phyloP scores from a whole-genome alignment of 2,329 filamentous ascomycete species.

The Ophiostoma perfectum region DNA sequence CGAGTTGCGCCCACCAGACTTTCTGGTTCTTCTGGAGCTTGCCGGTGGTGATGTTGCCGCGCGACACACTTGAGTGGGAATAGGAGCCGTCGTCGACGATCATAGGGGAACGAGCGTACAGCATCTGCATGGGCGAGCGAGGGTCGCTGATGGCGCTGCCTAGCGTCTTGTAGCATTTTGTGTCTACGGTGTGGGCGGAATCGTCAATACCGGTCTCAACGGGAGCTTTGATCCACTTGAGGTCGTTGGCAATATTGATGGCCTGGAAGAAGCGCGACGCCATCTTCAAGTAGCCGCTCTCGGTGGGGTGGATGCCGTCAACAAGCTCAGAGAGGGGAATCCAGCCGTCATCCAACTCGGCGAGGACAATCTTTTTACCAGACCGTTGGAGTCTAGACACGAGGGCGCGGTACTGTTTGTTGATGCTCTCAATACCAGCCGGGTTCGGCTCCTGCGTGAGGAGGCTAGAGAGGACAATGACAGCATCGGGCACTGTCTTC shows the following conservation, averaged over 20 bases:
- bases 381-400: slow-evolving; percentile 14
- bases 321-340: slow-evolving; percentile 23
- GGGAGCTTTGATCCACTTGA: background rate
- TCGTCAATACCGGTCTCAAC: background rate
- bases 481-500: slow-evolving; percentile 23
- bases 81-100: background rate
- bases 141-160: background rate
- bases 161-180: background rate
- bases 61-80: background rate
- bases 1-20: background rate
- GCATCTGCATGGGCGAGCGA: background rate
- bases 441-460: slow-evolving; percentile 25
- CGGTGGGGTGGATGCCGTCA: slow-evolving; percentile 23
- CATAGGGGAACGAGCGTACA: background rate
- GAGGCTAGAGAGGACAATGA: slow-evolving; percentile 28
- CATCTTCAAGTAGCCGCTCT: slow-evolving; percentile 23
- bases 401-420: slow-evolving; percentile 24
- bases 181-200: background rate
- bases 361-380: slow-evolving; percentile 23
- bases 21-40: background rate
- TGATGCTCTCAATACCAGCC: slow-evolving; percentile 25
- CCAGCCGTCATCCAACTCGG: slow-evolving; percentile 27
- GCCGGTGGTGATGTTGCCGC: background rate
- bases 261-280: slow-evolving; percentile 14
- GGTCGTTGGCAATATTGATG: background rate